Evolutionary conservation across 139 green algal species (phyloP).

Genomic region (Chlorella vulgaris): DNA sequence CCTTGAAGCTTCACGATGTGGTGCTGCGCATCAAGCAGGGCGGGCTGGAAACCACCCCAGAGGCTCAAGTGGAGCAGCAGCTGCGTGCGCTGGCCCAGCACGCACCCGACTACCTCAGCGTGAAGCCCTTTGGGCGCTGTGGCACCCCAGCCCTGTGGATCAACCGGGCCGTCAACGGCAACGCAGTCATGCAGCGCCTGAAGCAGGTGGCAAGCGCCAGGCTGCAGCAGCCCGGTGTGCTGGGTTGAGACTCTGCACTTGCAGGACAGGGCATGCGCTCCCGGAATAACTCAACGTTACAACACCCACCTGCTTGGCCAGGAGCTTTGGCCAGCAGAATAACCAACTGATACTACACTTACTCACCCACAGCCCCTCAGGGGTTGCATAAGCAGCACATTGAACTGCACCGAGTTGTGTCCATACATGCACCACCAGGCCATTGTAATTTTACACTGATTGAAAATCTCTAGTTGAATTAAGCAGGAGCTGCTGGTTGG

Average conservation of each 20-base stretch:
- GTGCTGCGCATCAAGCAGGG: constrained; percentile 25
- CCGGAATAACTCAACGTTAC: too few species aligned
- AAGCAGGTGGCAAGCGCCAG: constrained; percentile 4
- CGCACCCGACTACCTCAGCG: constrained; percentile 37
- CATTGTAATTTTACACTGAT: too few species aligned
- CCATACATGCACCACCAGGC: too few species aligned
- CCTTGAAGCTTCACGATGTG: constrained; percentile 31
- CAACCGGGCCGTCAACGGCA: constrained; percentile 4
- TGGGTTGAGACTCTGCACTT: too few species aligned
- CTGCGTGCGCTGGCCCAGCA: constrained; percentile 31
- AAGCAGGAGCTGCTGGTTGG: too few species aligned
- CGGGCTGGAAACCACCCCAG: background rate
- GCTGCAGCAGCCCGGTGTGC: background rate
- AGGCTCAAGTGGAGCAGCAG: constrained; percentile 5
- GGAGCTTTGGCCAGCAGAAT: too few species aligned
- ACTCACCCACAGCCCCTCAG: background rate
- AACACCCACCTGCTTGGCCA: too few species aligned
- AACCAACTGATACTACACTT: background rate
- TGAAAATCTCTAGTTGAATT: too few species aligned
- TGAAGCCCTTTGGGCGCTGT: constrained; percentile 39
- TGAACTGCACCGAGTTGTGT: too few species aligned
- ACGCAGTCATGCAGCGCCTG: constrained; percentile 3
- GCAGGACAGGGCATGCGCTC: too few species aligned
- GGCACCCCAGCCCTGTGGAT: constrained; percentile 46
- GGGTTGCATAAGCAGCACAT: background rate